Conservation (phyloP, 148 eudicot genomes). For the Rhododendron simsii region DNA sequence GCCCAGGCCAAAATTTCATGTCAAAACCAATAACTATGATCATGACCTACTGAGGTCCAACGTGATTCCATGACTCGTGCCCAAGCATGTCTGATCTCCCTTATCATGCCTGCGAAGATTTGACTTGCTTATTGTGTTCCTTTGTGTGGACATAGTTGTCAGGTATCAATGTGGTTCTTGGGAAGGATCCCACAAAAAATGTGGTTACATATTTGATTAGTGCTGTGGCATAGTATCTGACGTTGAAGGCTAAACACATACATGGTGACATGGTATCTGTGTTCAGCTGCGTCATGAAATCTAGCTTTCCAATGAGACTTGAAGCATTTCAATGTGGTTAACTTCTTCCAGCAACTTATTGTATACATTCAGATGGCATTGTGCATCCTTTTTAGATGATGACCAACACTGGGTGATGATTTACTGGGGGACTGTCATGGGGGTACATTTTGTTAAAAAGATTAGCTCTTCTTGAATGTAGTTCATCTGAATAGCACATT, state of each 20-base stretch:
- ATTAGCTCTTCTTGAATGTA: neutral
- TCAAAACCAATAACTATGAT: neutral
- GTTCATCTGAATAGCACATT: neutral
- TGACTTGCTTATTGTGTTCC: neutral
- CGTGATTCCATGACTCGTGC: neutral
- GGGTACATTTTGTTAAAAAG: neutral
- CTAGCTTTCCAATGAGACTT: neutral
- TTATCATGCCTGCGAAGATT: neutral
- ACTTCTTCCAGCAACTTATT: neutral
- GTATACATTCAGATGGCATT: neutral
- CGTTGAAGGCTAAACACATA: neutral
- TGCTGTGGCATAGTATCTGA: neutral
- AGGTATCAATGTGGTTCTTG: neutral
- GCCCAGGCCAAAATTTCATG: neutral
- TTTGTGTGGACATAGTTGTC: neutral
- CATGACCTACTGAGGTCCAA: neutral
- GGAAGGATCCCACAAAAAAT: neutral
- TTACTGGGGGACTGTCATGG: neutral
- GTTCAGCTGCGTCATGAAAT: neutral
- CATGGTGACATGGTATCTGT: neutral
- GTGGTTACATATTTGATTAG: neutral
- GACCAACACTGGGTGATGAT: neutral
- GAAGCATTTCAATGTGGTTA: neutral
- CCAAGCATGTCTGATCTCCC: neutral
- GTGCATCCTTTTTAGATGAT: neutral